Evolutionary conservation across 257 asterid genomes (phyloP), one percentile per base, ranked within the genome.

Genomic region (Anisodus acutangulus): DNA sequence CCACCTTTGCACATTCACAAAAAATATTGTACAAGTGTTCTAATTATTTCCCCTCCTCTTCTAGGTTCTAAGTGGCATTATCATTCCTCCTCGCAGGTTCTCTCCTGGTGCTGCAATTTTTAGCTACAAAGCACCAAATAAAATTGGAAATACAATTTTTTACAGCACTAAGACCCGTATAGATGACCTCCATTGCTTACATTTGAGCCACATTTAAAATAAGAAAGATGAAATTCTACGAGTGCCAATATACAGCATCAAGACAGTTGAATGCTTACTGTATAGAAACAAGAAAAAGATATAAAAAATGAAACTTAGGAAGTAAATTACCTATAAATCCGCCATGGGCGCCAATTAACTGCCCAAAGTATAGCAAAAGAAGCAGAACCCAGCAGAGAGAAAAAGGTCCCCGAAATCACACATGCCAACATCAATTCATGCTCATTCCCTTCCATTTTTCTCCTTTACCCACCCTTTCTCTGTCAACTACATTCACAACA

Each of bases 261-360:
- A 31, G 35, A 31, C 19, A 76, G 12, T 12, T 76, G 57, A 41
- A 51, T 51, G 81, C 45, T 51, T 19, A 72, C 39, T 19, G 11
- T n/a, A 71, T 19, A 72, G 43, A 70, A 85, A 69, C 84, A 74
- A 86, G 63, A 85, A 74, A 86, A 11, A 43, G 55, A 53, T 31
- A 31, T 31, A 1, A 31, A 0, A 1, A 31, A 31, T 31, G 35
- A 22, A 31, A 31, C 35, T 31, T 31, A 31, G 35, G 35, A 31
- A 74, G 80, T 17, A 9, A 64, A 55, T 87, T 79, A 93, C 98
- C 99, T 97, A 71, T 93, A 97, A 86, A 95, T 93, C 67, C 99
- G 98, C 99, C 99, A 97, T 5, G 99, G 99, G 84, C 99, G 89
- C 99, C 99, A 97, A 90, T 95, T 97, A 79, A 97, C 99, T 85